Evolutionary conservation across 768 basidiomycete genomes (phyloP).

Genomic region (Trichaptum fuscoviolaceum): DNA sequence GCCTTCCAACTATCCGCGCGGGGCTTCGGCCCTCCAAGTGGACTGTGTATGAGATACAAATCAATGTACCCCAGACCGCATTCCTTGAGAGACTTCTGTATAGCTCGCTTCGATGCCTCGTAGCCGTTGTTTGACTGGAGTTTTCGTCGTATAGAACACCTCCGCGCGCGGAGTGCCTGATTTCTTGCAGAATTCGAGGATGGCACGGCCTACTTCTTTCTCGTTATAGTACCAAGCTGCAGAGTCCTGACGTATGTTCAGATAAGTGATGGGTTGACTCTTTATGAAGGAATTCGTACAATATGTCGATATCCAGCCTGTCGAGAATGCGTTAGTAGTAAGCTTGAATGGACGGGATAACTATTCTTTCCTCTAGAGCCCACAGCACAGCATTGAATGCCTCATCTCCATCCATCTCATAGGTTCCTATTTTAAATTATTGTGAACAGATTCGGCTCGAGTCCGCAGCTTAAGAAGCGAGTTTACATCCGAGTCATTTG

Average conservation of each 20-base stretch:
- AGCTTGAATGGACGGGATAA: no score
- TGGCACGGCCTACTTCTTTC: constrained; percentile 54
- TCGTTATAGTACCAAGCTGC: constrained; percentile 64
- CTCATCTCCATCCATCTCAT: constrained; percentile 55
- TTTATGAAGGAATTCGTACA: constrained; percentile 27
- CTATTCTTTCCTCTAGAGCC: constrained; percentile 50
- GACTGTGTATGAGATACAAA: constrained; percentile 67
- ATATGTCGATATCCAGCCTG: constrained; percentile 64
- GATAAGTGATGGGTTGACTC: constrained; percentile 9
- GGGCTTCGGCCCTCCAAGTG: constrained; percentile 52
- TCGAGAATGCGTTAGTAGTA: constrained; percentile 10
- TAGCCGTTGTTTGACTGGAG: constrained; percentile 54
- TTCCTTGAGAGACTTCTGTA: constrained; percentile 46
- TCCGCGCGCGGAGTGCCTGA: constrained; percentile 47
- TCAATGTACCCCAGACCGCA: constrained; percentile 63
- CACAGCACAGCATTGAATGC: constrained; percentile 52
- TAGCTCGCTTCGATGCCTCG: constrained; percentile 40
- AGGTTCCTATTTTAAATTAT: constrained; percentile 36
- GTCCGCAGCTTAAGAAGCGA: no score
- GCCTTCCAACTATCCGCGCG: constrained; percentile 63
- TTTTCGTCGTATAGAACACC: constrained; percentile 71
- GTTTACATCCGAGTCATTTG: neutral
- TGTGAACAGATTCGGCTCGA: neutral
- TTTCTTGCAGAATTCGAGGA: constrained; percentile 46
- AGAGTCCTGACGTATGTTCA: constrained; percentile 31